Base-by-base conservation (phyloP, 306 rosid genomes). In the Cajanus cajan region DNA sequence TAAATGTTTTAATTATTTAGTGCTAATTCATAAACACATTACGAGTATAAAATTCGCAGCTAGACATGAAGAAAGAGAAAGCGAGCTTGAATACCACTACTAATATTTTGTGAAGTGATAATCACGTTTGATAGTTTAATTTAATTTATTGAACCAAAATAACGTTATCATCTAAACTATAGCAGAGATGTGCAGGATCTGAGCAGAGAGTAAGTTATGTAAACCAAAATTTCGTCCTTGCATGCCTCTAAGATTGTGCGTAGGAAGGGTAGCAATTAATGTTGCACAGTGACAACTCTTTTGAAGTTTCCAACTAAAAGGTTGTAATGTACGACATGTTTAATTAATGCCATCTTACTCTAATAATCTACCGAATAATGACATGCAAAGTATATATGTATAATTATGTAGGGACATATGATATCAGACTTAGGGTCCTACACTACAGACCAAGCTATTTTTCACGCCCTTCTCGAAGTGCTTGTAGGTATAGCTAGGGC, bases 281-380 rank as follows among this genome's bases (percentile, higher is more conserved):
- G 8, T 8, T 61, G 34, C 66, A 80, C 69, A 55, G 34, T 8
- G 54, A 75, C 72, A 65, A 76, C 68, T 37, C 77, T 55, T 54
- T 76, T 72, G 39, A 77, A 77, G 65, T 82, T 67, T 78, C 79
- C 76, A 82, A 78, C 62, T 55, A 77, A 51, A 81, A 71, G 78
- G 45, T 59, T 76, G 45, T 57, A 36, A 21, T n/a, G 85, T 71
- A 62, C 58, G 2, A 24, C 50, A 41, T 80, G 12, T 12, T 58
- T 55, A 72, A 22, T 80, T 71, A 80, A 77, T 76, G 77, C 70
- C 16, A 59, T 57, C 80, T 54, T 36, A 71, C 47, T 76, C 33
- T 40, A 84, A 63, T 76, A 80, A 63, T 64, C 80, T 55, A 64
- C 2, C 21, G 40, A 63, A 79, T 61, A 78, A 59, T 50, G 78